phyloP scores from a whole-genome alignment of 2,329 filamentous ascomycete genomes.

The Microcera coccophila region DNA sequence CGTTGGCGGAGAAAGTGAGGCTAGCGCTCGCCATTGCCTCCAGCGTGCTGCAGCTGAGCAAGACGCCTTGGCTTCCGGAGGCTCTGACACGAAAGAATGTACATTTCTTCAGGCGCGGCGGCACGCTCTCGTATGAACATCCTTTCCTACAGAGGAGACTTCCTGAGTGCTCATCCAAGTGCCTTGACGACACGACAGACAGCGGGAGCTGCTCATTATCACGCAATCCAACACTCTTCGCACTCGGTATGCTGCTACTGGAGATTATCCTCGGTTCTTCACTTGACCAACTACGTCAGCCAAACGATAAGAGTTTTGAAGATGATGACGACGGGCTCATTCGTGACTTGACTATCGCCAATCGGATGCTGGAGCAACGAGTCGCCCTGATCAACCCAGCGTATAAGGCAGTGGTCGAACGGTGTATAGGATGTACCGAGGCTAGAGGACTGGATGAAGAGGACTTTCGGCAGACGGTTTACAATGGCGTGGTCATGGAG shows the following conservation, averaged over 20 bases:
- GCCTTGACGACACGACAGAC: background rate
- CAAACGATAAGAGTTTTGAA: background rate
- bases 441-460: constrained; percentile 8
- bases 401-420: constrained; percentile 8
- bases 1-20: background rate
- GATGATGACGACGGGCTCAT: background rate
- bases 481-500: constrained; percentile 8
- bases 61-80: constrained; percentile 14
- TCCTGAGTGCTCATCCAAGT: background rate
- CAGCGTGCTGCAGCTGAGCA: constrained; percentile 16
- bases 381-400: constrained; percentile 5
- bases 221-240: constrained; percentile 9
- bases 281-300: constrained; percentile 5
- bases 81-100: constrained; percentile 1
- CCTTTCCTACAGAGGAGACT: constrained; percentile 4
- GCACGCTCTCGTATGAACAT: background rate
- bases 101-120: constrained; percentile 5
- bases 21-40: constrained; percentile 13
- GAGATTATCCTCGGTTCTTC: constrained; percentile 10
- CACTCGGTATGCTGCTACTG: constrained; percentile 10
- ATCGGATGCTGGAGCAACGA: constrained; percentile 4
- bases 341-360: background rate
- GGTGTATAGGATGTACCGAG: constrained; percentile 10
- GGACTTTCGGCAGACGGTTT: constrained; percentile 7
- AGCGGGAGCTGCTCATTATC: background rate